phyloP scores from a whole-genome alignment of 2,329 filamentous ascomycete genomes.

The Geosmithia putterillii region DNA sequence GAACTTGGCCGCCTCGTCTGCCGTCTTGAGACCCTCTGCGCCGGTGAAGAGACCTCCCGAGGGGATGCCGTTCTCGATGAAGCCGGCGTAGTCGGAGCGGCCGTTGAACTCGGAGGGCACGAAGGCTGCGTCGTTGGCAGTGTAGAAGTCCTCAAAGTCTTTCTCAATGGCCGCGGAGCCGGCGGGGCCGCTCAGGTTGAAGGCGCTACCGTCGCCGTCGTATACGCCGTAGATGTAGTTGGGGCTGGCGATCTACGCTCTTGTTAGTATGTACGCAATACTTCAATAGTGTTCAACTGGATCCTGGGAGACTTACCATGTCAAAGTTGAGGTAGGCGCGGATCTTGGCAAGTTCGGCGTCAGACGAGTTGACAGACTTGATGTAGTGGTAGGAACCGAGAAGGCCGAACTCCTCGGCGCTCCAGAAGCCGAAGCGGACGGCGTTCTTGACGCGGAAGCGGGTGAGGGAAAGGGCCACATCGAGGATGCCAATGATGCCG shows the following conservation, averaged over 20 bases:
- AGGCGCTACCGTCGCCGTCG: constrained; percentile 46
- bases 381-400: constrained; percentile 38
- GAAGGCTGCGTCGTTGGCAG: constrained; percentile 31
- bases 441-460: constrained; percentile 33
- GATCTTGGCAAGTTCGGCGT: constrained; percentile 34
- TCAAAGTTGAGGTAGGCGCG: constrained; percentile 45
- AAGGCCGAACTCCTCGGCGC: constrained; percentile 37
- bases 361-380: constrained; percentile 22
- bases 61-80: constrained; percentile 54
- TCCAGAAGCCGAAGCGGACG: constrained; percentile 38
- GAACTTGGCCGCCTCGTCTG: constrained; percentile 44
- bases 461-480: constrained; percentile 28
- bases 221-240: constrained; percentile 44
- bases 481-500: constrained; percentile 34
- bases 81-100: constrained; percentile 55
- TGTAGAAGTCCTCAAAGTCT: constrained; percentile 45
- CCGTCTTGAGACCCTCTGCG: constrained; percentile 50
- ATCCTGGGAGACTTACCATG: constrained; percentile 37
- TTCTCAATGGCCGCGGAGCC: constrained; percentile 49
- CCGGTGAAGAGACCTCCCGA: constrained; percentile 59
- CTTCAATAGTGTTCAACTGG: too few relatives aligned
- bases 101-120: constrained; percentile 53
- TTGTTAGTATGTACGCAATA: neutral
- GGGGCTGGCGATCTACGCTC: constrained; percentile 32
- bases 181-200: constrained; percentile 38